Evolutionary conservation across 2,329 filamentous ascomycete genomes (phyloP), one percentile per base, ranked within the genome.

Genomic region (Pseudogymnoascus sp.): DNA sequence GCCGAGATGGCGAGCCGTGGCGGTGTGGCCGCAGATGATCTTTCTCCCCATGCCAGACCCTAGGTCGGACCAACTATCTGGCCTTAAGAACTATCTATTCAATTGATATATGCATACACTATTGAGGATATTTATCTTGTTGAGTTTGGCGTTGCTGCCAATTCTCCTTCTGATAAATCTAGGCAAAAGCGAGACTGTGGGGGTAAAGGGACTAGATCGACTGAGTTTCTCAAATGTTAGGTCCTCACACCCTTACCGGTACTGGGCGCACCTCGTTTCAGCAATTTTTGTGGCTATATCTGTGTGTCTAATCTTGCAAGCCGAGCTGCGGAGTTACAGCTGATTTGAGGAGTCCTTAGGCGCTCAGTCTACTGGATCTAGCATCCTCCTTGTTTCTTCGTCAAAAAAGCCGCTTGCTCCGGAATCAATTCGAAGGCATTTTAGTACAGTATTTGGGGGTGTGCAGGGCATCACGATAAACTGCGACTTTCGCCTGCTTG

Each of bases 381-480:
- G 16, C 92, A 18, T 97, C 61, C 80, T 97, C 7, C 90, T 97
- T 62, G 92, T 88, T 66, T 88, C 88, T 7, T 96, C 96, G 59
- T 92, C 92, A 1, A 79, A 83, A 47, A 93, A 93, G 70, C 96
- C 92, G 91, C 83, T 95, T 14, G 90, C 83, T 3, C 84, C 91
- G 59, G 85, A 94, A 28, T 89, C 89, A 0, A 80, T 97, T 6
- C 82, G 86, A 64, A 88, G 86, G 0, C 79, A 97, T 0, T 97
- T 94, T 70, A 92, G 97, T 72, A 91, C 96, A 1, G 96, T 96
- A 68, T 92, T 92, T 0, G 92, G 93, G 18, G 92, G 92, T 31
- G 87, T 97, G 70, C 84, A 89, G 64, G 96, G 96, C 67, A 89
- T 97, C 59, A 97, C 91, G 91, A 85, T 97, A 69, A 97, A 96